Evolutionary conservation across 2,329 filamentous ascomycete genomes (phyloP).

Genomic region (Karstenula rhodostoma): DNA sequence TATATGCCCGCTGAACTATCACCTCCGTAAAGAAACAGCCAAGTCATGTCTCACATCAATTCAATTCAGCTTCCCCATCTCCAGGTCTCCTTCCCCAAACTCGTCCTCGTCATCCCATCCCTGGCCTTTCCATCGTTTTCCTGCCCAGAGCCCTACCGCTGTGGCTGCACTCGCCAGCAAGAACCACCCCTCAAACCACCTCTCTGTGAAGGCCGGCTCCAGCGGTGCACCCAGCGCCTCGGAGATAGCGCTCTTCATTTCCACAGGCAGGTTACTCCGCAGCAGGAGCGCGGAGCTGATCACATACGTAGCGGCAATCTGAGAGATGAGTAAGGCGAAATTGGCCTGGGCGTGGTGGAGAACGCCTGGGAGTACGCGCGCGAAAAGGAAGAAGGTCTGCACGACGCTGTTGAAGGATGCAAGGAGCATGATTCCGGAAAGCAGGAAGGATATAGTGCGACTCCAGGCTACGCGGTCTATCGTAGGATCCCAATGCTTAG

Average conservation of each 20-base stretch:
- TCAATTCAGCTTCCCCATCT: slow-evolving; percentile 75
- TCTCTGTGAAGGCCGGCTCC: slow-evolving; percentile 75
- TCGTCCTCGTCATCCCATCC: slow-evolving; percentile 51
- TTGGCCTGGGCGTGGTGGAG: slow-evolving; percentile 78
- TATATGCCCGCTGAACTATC: not conserved
- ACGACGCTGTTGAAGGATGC: slow-evolving; percentile 82
- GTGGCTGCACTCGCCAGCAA: slow-evolving; percentile 72
- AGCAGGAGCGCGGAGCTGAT: slow-evolving; percentile 81
- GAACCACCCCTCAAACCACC: slow-evolving; percentile 92
- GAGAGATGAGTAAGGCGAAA: slow-evolving; percentile 78
- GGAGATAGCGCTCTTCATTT: slow-evolving; percentile 78
- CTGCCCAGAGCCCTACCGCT: slow-evolving; percentile 75
- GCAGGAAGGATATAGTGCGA: slow-evolving; percentile 82
- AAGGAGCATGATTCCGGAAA: slow-evolving; percentile 83
- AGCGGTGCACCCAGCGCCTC: slow-evolving; percentile 80
- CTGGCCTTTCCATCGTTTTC: slow-evolving; percentile 64
- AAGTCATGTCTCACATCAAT: slow-evolving; percentile 43
- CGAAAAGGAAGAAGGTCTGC: slow-evolving; percentile 85
- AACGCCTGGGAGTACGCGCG: slow-evolving; percentile 75
- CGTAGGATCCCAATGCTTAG: slow-evolving; percentile 83
- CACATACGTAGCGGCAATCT: slow-evolving; percentile 85
- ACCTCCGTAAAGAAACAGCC: not conserved
- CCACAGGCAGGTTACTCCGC: slow-evolving; percentile 77
- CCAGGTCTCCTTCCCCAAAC: slow-evolving; percentile 62
- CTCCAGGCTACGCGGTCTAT: slow-evolving; percentile 85